phyloP scores from a whole-genome alignment of 805 yeast species.

The Myxozyma geophila region DNA sequence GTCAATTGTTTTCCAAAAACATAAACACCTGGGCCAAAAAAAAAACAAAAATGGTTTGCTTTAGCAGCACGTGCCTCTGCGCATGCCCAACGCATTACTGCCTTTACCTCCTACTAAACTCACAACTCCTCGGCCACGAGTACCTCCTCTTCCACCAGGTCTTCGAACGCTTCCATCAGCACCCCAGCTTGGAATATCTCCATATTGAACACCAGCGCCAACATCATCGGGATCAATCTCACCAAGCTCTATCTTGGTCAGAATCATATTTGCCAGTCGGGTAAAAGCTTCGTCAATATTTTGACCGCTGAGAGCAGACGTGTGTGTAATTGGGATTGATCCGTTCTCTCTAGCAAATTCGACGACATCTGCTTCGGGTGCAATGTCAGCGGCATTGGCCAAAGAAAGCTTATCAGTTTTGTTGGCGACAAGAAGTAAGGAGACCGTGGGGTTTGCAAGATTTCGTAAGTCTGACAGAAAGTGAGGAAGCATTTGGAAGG shows the following conservation, averaged over 20 bases:
- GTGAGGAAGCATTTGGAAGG: constrained; percentile 81
- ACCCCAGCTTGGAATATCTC: constrained; percentile 51
- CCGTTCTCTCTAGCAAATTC: constrained; percentile 46
- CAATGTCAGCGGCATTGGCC: constrained; percentile 47
- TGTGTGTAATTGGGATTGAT: constrained; percentile 47
- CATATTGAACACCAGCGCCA: constrained; percentile 57
- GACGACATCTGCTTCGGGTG: constrained; percentile 46
- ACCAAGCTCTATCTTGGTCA: constrained; percentile 56
- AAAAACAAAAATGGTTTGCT: neutral
- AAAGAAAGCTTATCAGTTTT: constrained; percentile 67
- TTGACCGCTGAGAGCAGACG: constrained; percentile 52
- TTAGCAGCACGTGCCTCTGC: constrained; percentile 33
- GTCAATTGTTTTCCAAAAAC: constrained; percentile 1
- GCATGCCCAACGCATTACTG: constrained; percentile 35
- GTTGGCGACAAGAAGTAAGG: constrained; percentile 89
- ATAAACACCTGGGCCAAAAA: neutral
- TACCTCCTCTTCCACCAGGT: constrained; percentile 18
- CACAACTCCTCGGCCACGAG: constrained; percentile 33
- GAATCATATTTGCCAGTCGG: constrained; percentile 48
- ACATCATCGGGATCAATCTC: constrained; percentile 54
- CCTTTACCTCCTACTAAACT: constrained; percentile 38
- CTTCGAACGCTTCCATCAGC: constrained; percentile 24
- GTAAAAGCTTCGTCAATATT: constrained; percentile 51
- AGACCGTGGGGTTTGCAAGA: constrained; percentile 89
- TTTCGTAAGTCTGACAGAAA: constrained; percentile 90